Conservation (phyloP, 1,284 basidiomycete species). For the Trichosporon faecale region DNA sequence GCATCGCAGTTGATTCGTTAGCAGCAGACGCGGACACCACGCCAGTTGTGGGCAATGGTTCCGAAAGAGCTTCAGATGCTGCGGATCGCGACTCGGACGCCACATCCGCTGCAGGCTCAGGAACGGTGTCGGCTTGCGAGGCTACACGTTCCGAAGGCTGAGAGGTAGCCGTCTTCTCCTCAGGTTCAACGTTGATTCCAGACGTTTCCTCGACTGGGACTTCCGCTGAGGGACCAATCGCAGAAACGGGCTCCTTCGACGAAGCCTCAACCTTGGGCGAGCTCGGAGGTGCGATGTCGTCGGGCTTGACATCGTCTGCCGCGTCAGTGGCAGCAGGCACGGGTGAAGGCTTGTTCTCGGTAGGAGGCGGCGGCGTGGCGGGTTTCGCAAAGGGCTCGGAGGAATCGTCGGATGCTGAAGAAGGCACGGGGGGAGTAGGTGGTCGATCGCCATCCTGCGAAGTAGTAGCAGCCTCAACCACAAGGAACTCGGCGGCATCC, state of each 20-base stretch:
- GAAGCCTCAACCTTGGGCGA: background rate
- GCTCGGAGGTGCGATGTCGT: too few species aligned
- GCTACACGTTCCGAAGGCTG: background rate
- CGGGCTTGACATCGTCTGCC: too few species aligned
- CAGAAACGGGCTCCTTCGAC: too few species aligned
- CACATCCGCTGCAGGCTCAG: too few species aligned
- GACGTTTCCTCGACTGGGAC: background rate
- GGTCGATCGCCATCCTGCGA: background rate
- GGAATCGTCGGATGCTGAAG: background rate
- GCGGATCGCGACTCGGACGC: background rate
- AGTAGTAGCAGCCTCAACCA: background rate
- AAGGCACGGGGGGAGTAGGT: background rate
- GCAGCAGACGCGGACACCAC: too few species aligned
- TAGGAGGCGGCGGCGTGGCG: background rate
- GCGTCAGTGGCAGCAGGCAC: background rate
- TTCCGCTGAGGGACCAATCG: background rate
- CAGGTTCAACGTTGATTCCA: background rate
- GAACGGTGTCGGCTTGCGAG: background rate
- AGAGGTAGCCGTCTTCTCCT: background rate
- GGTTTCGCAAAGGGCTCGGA: background rate
- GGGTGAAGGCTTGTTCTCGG: background rate
- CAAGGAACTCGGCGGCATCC: background rate
- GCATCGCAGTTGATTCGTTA: too few species aligned
- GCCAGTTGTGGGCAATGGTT: background rate
- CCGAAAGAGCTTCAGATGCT: background rate